Conservation (phyloP, 257 asterid genomes). For the Przewalskia tangutica region DNA sequence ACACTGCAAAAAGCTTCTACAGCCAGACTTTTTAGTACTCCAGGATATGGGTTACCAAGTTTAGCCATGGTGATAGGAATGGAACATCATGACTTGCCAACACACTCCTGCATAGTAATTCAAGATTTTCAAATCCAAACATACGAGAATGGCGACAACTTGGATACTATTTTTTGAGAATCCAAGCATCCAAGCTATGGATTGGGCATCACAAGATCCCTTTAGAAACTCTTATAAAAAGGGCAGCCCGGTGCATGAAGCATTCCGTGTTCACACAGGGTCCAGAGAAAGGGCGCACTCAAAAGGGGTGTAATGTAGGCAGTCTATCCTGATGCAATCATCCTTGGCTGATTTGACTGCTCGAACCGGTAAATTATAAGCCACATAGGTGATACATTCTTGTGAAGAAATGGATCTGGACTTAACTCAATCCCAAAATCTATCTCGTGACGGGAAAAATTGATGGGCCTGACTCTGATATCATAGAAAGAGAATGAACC, state of each 20-base stretch:
- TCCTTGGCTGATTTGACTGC: too few relatives aligned
- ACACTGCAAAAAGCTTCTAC: slow-evolving; percentile 51
- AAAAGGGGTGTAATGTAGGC: too few relatives aligned
- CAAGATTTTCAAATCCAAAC: background rate
- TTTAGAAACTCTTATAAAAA: too few relatives aligned
- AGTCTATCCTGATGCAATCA: too few relatives aligned
- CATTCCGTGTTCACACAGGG: too few relatives aligned
- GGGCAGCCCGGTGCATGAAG: too few relatives aligned
- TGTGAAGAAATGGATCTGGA: background rate
- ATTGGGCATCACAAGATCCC: too few relatives aligned
- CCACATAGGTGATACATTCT: too few relatives aligned
- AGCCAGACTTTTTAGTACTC: slow-evolving; percentile 40
- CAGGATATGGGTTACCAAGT: slow-evolving; percentile 56
- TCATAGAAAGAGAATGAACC: background rate
- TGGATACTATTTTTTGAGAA: too few relatives aligned
- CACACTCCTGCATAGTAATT: slow-evolving; percentile 33
- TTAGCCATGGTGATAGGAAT: slow-evolving; percentile 28
- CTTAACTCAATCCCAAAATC: background rate
- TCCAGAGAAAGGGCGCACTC: too few relatives aligned
- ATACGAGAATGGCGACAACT: background rate
- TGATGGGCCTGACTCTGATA: background rate
- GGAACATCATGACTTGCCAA: slow-evolving; percentile 44
- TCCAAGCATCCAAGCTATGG: too few relatives aligned
- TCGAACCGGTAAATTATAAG: too few relatives aligned
- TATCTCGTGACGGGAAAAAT: background rate